These are phyloP conservation scores for Teratosphaeriaceae sp. DNA, from an alignment of 2,329 filamentous ascomycete genomes.

Conservation along the genomic window DNA sequence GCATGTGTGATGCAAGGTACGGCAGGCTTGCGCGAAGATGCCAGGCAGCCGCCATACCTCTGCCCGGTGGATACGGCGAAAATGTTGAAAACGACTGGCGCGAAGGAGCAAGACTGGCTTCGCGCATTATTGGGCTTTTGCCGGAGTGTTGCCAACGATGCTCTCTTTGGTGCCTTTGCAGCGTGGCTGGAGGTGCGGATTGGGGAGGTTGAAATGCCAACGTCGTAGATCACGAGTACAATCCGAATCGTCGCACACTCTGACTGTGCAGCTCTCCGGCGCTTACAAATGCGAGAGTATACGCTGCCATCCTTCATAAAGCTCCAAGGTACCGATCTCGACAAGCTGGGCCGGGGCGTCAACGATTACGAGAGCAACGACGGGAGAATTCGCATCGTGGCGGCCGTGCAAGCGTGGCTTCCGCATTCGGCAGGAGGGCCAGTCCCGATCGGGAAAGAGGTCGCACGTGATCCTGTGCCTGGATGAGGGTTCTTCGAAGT, in stretches of 20 bases:
- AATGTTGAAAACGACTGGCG: conserved; percentile 27
- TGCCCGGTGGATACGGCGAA: conserved; percentile 56
- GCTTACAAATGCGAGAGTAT: neutral
- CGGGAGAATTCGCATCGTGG: too few relatives aligned
- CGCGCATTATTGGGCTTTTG: conserved; percentile 38
- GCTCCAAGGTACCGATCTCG: too few relatives aligned
- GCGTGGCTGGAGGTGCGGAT: conserved; percentile 34
- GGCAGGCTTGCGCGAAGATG: conserved; percentile 51
- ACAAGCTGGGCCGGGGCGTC: too few relatives aligned
- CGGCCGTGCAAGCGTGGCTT: too few relatives aligned
- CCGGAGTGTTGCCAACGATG: conserved; percentile 31
- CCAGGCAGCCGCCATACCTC: conserved; percentile 56
- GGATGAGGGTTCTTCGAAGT: neutral
- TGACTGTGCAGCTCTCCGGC: neutral
- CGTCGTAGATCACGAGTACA: too few relatives aligned
- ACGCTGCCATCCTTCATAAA: too few relatives aligned
- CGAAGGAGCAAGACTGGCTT: conserved; percentile 34
- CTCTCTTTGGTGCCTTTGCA: conserved; percentile 42
- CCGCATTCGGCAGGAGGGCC: too few relatives aligned
- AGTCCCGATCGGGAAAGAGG: too few relatives aligned
- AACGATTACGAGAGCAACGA: too few relatives aligned
- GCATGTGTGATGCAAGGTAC: conserved; percentile 60
- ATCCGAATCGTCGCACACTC: too few relatives aligned
- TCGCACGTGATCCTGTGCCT: too few relatives aligned
- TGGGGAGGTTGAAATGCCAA: neutral